phyloP scores from a whole-genome alignment of 1,139 yeast species.

The Torulaspora pretoriensis region DNA sequence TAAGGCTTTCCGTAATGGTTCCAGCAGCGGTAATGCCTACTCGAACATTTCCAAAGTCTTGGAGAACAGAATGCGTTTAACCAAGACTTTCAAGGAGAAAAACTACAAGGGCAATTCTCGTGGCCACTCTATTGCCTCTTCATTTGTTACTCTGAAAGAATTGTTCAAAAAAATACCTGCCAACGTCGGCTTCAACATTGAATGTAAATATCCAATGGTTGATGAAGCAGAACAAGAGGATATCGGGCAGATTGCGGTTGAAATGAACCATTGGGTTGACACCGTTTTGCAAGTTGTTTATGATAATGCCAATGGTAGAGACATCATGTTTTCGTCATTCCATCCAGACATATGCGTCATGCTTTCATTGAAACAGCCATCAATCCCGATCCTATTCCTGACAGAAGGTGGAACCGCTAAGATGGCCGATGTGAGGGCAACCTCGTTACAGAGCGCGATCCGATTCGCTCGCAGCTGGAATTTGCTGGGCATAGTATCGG shows the following conservation, averaged over 20 bases:
- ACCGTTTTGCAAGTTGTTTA: constrained; percentile 77
- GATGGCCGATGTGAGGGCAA: constrained; percentile 88
- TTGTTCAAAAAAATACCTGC: constrained; percentile 76
- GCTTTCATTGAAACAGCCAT: constrained; percentile 86
- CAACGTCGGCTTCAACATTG: constrained; percentile 89
- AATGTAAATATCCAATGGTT: constrained; percentile 91
- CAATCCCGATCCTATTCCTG: constrained; percentile 81
- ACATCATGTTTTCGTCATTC: constrained; percentile 85
- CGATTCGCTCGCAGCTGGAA: constrained; percentile 92
- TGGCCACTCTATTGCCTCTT: constrained; percentile 86
- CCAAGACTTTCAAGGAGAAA: constrained; percentile 80
- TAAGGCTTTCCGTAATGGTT: constrained; percentile 13
- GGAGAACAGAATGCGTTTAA: constrained; percentile 71
- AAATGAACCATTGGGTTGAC: constrained; percentile 82
- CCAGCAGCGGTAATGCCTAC: constrained; percentile 9
- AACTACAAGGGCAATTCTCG: constrained; percentile 90
- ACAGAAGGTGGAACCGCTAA: constrained; percentile 80
- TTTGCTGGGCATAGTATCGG: constrained; percentile 85
- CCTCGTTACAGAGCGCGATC: constrained; percentile 85
- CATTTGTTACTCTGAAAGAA: constrained; percentile 84
- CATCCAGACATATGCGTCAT: constrained; percentile 90
- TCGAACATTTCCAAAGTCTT: constrained; percentile 32
- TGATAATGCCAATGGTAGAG: constrained; percentile 75
- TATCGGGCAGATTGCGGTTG: constrained; percentile 81
- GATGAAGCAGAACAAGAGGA: constrained; percentile 89